Conservation (phyloP, 495 filamentous ascomycete species). For the Neurospora terricola region DNA sequence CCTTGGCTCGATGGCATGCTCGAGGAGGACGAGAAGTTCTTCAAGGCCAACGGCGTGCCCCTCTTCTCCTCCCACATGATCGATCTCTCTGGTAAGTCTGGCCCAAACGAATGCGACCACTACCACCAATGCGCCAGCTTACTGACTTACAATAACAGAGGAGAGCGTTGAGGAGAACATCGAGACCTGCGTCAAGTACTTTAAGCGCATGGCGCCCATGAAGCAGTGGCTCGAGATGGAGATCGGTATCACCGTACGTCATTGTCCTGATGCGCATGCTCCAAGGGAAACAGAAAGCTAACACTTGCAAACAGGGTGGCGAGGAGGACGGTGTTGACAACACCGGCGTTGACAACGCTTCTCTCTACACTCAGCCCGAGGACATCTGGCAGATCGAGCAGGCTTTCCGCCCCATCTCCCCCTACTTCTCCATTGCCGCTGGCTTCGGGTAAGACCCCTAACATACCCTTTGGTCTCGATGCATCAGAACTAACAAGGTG, state of each 20-base stretch:
- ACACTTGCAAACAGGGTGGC: conserved; percentile 85
- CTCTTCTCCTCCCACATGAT: conserved; percentile 98
- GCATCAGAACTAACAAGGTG: conserved; percentile 1
- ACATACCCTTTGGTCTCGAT: neutral
- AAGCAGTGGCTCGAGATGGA: conserved; percentile 99
- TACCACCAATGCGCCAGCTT: neutral
- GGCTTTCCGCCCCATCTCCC: conserved; percentile 67
- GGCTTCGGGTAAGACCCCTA: conserved; percentile 48
- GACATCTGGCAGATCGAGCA: conserved; percentile 81
- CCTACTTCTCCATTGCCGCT: conserved; percentile 95
- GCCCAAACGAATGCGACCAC: neutral
- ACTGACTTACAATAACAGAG: conserved; percentile 42
- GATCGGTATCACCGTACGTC: conserved; percentile 21
- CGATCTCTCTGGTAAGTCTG: conserved; percentile 46
- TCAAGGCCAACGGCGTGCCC: conserved; percentile 84
- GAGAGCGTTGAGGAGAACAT: conserved; percentile 87
- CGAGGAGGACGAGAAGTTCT: conserved; percentile 82
- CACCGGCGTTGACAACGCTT: conserved; percentile 80
- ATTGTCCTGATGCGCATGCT: neutral
- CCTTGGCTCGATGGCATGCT: conserved; percentile 95
- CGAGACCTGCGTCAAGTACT: conserved; percentile 76
- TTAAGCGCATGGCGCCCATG: conserved; percentile 84
- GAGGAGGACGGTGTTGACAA: conserved; percentile 94
- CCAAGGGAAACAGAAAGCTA: conserved; percentile 36
- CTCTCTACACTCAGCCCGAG: conserved; percentile 95